phyloP scores from a whole-genome alignment of 208 protist species.

The Wallacemonas sp. region DNA sequence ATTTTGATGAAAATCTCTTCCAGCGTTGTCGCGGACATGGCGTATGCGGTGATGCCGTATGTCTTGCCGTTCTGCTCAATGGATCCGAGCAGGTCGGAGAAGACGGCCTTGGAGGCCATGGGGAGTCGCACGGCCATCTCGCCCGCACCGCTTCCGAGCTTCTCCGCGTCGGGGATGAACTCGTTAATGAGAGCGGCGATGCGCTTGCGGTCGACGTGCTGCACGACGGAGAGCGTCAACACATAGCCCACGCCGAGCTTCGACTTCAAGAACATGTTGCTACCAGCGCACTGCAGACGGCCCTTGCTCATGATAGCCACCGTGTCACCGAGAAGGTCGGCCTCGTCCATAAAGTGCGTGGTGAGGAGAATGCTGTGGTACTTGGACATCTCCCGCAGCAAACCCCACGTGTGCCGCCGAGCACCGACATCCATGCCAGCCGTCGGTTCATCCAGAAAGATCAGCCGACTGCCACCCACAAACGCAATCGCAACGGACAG shows the following conservation, averaged over 20 bases:
- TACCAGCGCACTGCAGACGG: conserved; percentile 51
- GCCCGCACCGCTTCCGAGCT: conserved; percentile 30
- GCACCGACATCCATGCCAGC: conserved; percentile 66
- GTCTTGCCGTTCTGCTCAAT: conserved; percentile 35
- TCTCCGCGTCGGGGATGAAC: conserved; percentile 32
- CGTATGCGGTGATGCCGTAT: conserved; percentile 46
- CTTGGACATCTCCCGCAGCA: conserved; percentile 32
- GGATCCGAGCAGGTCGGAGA: conserved; percentile 39
- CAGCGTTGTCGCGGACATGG: conserved; percentile 64
- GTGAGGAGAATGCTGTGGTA: conserved; percentile 34
- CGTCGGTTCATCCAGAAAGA: conserved; percentile 82
- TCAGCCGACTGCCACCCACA: conserved; percentile 46
- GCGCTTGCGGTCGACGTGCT: conserved; percentile 21
- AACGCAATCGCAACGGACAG: conserved; percentile 75
- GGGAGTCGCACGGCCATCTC: conserved; percentile 45
- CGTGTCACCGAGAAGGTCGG: conserved; percentile 89
- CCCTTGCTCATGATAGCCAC: conserved; percentile 93
- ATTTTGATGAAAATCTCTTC: conserved; percentile 79
- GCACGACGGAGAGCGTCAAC: conserved; percentile 40
- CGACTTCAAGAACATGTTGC: conserved; percentile 64
- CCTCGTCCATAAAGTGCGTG: conserved; percentile 95
- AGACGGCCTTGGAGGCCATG: conserved; percentile 36
- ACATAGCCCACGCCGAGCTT: conserved; percentile 59
- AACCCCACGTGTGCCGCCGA: conserved; percentile 55
- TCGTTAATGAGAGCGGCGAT: conserved; percentile 17